A percentile compares a stretch with the other conserved stretches of the same genome.
These are phyloP conservation scores for Diplogelasinospora grovesii DNA, from an alignment of 495 filamentous ascomycete species.

Conservation along the genomic window DNA sequence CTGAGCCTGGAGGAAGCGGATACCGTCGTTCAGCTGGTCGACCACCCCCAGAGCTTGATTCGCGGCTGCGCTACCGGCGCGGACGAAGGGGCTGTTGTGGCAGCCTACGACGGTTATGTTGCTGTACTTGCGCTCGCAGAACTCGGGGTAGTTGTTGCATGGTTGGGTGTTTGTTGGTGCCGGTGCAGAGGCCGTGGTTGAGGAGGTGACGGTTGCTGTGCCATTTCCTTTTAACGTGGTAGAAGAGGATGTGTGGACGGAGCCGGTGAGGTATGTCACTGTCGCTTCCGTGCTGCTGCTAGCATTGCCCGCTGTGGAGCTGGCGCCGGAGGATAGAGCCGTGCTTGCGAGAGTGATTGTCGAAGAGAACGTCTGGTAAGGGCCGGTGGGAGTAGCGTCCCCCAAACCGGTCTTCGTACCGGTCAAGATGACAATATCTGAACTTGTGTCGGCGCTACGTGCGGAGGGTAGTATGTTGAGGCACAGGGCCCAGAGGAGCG, in stretches of 20 bases:
- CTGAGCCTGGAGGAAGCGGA: constrained; percentile 89
- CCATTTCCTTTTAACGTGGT: too few species aligned
- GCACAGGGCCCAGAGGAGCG: too few species aligned
- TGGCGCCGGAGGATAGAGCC: constrained; percentile 11
- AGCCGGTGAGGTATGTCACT: constrained; percentile 38
- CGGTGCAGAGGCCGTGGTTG: constrained; percentile 35
- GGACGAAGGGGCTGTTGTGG: constrained; percentile 81
- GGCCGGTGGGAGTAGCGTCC: constrained; percentile 24
- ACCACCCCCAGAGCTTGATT: constrained; percentile 70
- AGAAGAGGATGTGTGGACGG: constrained; percentile 22
- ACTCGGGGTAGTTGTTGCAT: constrained; percentile 83
- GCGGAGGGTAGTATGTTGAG: too few species aligned
- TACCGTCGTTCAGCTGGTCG: constrained; percentile 75
- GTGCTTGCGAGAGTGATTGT: constrained; percentile 30
- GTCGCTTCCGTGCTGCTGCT: constrained; percentile 41
- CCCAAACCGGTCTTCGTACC: constrained; percentile 28
- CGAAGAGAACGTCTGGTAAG: constrained; percentile 31
- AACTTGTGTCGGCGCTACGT: too few species aligned
- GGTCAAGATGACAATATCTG: constrained; percentile 31
- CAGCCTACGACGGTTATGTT: constrained; percentile 84
- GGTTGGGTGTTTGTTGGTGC: constrained; percentile 59
- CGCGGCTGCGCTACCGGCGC: constrained; percentile 60
- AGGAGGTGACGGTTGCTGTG: constrained; percentile 26
- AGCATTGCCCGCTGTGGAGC: constrained; percentile 16
- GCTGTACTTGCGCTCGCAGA: constrained; percentile 75